Evolutionary conservation across 768 basidiomycete species (phyloP).

Genomic region (Pleurotus pulmonarius): DNA sequence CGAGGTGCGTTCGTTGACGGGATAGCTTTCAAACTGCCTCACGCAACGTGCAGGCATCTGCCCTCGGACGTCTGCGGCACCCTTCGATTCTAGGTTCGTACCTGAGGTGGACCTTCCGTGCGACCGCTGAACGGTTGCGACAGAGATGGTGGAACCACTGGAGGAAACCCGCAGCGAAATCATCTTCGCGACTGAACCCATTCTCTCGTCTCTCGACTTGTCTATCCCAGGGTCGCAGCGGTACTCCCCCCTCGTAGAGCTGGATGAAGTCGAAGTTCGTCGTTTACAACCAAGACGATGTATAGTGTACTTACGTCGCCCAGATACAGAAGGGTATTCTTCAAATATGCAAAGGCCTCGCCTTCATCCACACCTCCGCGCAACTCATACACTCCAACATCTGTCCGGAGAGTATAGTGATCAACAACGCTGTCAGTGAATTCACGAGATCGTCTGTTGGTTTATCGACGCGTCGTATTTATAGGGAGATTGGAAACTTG

Average conservation of each 20-base stretch:
- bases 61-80: conserved; percentile 82
- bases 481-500: conserved; percentile 98
- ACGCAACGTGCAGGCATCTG: conserved; percentile 57
- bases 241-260: conserved; percentile 60
- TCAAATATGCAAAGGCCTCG: conserved; percentile 86
- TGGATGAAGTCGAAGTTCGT: conserved; percentile 93
- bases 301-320: conserved; percentile 9
- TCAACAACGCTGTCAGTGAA: conserved; percentile 76
- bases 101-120: background rate
- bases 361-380: conserved; percentile 90
- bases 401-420: conserved; percentile 79
- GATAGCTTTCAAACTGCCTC: conserved; percentile 1
- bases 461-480: background rate
- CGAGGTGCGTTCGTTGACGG: conserved; percentile 55
- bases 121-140: conserved; percentile 7
- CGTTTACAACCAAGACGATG: conserved; percentile 23
- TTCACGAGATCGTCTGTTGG: background rate
- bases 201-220: conserved; percentile 76
- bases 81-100: conserved; percentile 82
- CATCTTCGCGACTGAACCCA: conserved; percentile 89
- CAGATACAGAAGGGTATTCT: conserved; percentile 96
- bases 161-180: conserved; percentile 90
- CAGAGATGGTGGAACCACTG: conserved; percentile 96
- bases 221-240: conserved; percentile 67
- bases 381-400: conserved; percentile 91